phyloP scores from a whole-genome alignment of 2,329 filamentous ascomycete genomes.

The Penicillium expansum region DNA sequence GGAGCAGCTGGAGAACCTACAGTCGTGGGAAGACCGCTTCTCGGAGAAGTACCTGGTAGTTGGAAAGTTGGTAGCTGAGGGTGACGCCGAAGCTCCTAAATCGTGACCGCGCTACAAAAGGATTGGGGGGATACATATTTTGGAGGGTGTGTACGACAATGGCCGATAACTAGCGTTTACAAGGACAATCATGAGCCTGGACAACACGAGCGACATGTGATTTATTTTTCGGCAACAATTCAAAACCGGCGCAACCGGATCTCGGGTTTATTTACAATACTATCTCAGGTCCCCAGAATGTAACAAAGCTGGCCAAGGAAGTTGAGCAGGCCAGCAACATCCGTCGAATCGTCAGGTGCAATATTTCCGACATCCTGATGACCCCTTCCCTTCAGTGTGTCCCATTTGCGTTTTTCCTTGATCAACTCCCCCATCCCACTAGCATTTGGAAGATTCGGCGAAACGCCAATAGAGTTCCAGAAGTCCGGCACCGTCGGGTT shows the following conservation, averaged over 20 bases:
- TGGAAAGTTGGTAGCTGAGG: conserved; percentile 72
- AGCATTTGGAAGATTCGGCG: too few relatives aligned
- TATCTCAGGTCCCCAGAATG: background rate
- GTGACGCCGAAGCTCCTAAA: conserved; percentile 45
- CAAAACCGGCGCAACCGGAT: background rate
- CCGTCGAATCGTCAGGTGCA: background rate
- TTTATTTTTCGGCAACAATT: background rate
- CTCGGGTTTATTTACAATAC: background rate
- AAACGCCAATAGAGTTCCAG: too few relatives aligned
- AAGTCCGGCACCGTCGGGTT: too few relatives aligned
- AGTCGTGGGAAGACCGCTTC: conserved; percentile 92
- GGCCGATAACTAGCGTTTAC: background rate
- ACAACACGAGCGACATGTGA: background rate
- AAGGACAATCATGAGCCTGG: background rate
- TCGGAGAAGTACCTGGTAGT: conserved; percentile 93
- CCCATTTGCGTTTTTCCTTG: background rate
- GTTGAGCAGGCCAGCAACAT: background rate
- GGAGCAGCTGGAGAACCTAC: conserved; percentile 78
- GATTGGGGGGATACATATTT: background rate
- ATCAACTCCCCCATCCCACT: background rate
- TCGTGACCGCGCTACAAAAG: conserved; percentile 8
- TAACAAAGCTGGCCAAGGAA: background rate
- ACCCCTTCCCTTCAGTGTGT: too few relatives aligned
- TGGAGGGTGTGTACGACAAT: background rate
- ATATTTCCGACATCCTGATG: background rate